Base-by-base conservation (phyloP, 345 rosid species). In the Lepidium aucheri region DNA sequence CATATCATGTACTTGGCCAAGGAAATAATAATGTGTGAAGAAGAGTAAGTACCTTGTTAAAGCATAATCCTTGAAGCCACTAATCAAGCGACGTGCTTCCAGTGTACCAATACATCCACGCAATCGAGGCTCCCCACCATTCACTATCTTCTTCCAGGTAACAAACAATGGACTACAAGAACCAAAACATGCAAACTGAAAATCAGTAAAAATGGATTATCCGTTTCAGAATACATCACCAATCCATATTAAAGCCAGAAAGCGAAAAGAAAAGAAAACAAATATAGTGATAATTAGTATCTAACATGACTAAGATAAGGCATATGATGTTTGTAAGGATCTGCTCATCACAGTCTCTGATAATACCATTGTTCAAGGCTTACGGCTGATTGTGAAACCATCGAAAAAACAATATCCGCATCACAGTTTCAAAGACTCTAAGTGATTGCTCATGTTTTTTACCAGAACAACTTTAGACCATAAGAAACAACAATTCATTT, bases 81-180 rank as follows among this genome's bases (percentile, higher is more conserved):
- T 84, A 65, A 86, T 82, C 84, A 94, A 76, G 77, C 64, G 66
- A 53, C 89, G 92, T 62, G 97, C 86, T 80, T 94, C 99, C 24
- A 94, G 81, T 13, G 95, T 88, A 69, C 99, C 99, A 32, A 94
- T 94, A 80, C 99, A 94, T 65, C 99, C 99, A 72, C 99, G 97
- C 77, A 94, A 69, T 20, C 86, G 88, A 84, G 97, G 97, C 84
- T 91, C 97, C 9, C 86, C 83, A 63, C 95, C 95, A 76, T 84
- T 87, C 74, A 83, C 87, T 18, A 80, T 80, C 70, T 88, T 88
- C 88, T 91, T 90, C 99, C 99, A 94, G 11, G 97, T 94, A 42
- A 94, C 99, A 77, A 94, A 94, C 81, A 94, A 77, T 53, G 97
- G 99, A 79, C 99, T 94, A 79, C 67, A 73, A 60, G 17, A 17